These are phyloP conservation scores for Picochlorum sp. DNA, from an alignment of 139 green algal species.

Conservation along the genomic window DNA sequence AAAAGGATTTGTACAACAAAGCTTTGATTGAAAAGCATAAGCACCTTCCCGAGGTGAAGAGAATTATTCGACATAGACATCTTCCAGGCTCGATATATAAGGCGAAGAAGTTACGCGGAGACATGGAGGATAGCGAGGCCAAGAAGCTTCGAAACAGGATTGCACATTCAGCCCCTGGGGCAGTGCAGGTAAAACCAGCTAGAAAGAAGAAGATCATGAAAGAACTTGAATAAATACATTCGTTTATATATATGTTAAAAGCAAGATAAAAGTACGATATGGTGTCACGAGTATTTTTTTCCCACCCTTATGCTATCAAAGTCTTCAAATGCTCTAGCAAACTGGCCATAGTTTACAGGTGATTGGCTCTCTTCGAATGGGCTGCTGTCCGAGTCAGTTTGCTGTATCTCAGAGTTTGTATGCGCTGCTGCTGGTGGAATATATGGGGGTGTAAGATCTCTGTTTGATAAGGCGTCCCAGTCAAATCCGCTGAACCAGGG, in stretches of 20 bases:
- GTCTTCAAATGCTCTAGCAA: too few species aligned
- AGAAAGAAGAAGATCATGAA: constrained; percentile 85
- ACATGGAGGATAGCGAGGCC: constrained; percentile 61
- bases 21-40: constrained; percentile 87
- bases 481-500: constrained; percentile 84
- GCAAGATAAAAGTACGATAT: too few species aligned
- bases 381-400: neutral
- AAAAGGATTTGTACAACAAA: constrained; percentile 67
- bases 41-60: constrained; percentile 90
- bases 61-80: constrained; percentile 80
- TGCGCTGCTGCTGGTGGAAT: neutral
- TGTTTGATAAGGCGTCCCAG: constrained; percentile 62
- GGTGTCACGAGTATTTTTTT: too few species aligned
- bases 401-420: neutral
- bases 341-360: too few species aligned
- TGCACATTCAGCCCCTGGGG: constrained; percentile 68
- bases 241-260: too few species aligned
- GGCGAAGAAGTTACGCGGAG: constrained; percentile 53
- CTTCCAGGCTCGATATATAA: constrained; percentile 85
- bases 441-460: constrained; percentile 43
- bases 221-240: constrained; percentile 55
- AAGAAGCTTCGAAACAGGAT: constrained; percentile 64
- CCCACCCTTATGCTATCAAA: too few species aligned
- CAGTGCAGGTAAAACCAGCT: constrained; percentile 66
- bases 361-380: neutral